A percentile compares a stretch with the other conserved stretches of the same genome.
These are phyloP conservation scores for Pyronema domesticum DNA, from an alignment of 495 filamentous ascomycete genomes.

Conservation along the genomic window DNA sequence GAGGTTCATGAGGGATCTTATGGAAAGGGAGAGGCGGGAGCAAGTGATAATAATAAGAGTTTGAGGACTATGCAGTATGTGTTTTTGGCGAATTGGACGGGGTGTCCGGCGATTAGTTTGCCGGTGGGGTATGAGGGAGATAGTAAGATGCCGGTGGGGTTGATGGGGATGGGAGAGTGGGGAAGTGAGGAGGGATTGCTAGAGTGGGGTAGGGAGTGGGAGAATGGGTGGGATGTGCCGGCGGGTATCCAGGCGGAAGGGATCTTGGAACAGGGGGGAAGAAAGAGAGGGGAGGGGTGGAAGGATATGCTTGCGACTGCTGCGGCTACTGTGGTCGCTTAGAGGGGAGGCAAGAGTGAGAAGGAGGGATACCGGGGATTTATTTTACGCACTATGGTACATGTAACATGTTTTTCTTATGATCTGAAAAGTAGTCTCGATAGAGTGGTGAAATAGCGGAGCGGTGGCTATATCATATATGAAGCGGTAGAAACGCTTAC, in stretches of 20 bases:
- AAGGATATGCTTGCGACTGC: background rate
- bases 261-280: background rate
- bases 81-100: conserved; percentile 70
- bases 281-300: background rate
- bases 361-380: too few species aligned
- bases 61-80: conserved; percentile 75
- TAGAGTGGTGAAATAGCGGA: too few species aligned
- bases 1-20: conserved; percentile 34
- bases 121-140: conserved; percentile 52
- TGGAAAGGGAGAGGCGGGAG: conserved; percentile 40
- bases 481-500: too few species aligned
- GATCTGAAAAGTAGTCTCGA: too few species aligned
- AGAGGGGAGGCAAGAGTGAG: too few species aligned
- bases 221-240: conserved; percentile 25
- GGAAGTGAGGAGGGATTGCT: conserved; percentile 64
- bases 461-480: too few species aligned
- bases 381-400: too few species aligned
- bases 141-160: conserved; percentile 49
- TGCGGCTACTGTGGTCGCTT: background rate
- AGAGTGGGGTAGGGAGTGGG: conserved; percentile 51
- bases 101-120: conserved; percentile 58
- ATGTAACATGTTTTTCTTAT: too few species aligned
- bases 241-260: background rate
- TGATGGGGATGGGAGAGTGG: conserved; percentile 87
- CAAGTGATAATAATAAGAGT: conserved; percentile 53